Evolutionary conservation across 805 yeast genomes (phyloP).

Genomic region (Candida anglica): DNA sequence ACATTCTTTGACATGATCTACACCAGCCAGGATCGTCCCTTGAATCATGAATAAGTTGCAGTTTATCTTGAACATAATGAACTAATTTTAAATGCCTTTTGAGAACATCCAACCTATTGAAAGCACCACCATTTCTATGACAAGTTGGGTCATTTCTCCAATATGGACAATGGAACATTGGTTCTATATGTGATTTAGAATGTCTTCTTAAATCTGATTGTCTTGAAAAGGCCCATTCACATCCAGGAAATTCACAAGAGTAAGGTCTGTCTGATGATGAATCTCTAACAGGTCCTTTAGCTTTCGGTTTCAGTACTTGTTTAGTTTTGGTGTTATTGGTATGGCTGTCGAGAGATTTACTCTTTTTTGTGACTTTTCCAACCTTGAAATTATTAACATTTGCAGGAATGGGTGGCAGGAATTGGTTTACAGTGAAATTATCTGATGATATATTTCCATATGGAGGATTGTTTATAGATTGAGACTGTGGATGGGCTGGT

Average conservation of each 20-base stretch:
- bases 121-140: constrained; percentile 74
- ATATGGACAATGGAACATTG: constrained; percentile 68
- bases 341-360: constrained; percentile 1
- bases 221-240: constrained; percentile 69
- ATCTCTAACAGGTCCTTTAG: constrained; percentile 2
- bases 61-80: constrained; percentile 54
- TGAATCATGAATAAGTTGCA: constrained; percentile 19
- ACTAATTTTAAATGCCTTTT: constrained; percentile 69
- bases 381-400: constrained; percentile 7
- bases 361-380: constrained; percentile 9
- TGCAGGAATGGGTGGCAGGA: constrained; percentile 3
- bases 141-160: constrained; percentile 68
- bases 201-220: constrained; percentile 70
- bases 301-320: constrained; percentile 1
- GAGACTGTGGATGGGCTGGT: not conserved
- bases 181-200: constrained; percentile 59
- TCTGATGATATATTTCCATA: not conserved
- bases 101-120: constrained; percentile 68
- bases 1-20: constrained; percentile 56
- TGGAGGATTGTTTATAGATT: not conserved
- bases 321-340: constrained; percentile 6
- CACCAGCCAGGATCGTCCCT: constrained; percentile 65
- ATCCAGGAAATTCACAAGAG: constrained; percentile 37
- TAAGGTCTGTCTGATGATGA: constrained; percentile 25
- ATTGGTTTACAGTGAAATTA: constrained; percentile 1